phyloP scores from a whole-genome alignment of 2,329 filamentous ascomycete genomes.

The Aspergillus alliaceus region DNA sequence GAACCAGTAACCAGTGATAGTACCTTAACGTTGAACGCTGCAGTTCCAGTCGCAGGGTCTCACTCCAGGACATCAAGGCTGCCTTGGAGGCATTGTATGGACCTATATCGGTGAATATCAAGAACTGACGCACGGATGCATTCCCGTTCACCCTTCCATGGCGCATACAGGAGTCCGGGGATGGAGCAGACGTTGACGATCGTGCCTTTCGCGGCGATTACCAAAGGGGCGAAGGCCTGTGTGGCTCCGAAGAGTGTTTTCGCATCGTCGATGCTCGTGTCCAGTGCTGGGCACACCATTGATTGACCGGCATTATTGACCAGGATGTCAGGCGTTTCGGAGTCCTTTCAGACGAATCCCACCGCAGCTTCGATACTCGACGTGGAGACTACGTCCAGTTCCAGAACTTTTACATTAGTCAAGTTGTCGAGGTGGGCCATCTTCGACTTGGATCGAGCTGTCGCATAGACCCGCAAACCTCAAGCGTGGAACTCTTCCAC shows the following conservation, averaged over 20 bases:
- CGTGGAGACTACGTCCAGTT: not conserved
- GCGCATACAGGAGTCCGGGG: not conserved
- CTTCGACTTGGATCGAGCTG: not conserved
- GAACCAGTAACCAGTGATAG: conserved; percentile 30
- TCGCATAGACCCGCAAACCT: not conserved
- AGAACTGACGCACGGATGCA: not conserved
- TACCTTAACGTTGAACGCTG: conserved; percentile 2
- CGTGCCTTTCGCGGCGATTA: not conserved
- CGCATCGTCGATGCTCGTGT: not conserved
- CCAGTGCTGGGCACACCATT: not conserved
- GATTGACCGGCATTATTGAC: not conserved
- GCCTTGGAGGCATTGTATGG: conserved; percentile 6
- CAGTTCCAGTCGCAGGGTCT: not conserved
- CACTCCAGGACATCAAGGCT: not conserved
- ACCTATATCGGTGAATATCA: not conserved
- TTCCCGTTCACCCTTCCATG: too few species aligned
- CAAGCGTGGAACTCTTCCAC: not conserved
- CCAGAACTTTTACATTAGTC: not conserved
- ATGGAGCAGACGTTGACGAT: not conserved
- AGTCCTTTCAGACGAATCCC: too few species aligned
- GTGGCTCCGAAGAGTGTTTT: not conserved
- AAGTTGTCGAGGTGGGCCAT: not conserved
- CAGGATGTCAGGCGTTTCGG: too few species aligned
- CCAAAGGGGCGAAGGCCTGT: not conserved
- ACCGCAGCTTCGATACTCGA: not conserved